Evolutionary conservation across 2,329 filamentous ascomycete species (phyloP).

Genomic region (Pseudogymnoascus sp.): DNA sequence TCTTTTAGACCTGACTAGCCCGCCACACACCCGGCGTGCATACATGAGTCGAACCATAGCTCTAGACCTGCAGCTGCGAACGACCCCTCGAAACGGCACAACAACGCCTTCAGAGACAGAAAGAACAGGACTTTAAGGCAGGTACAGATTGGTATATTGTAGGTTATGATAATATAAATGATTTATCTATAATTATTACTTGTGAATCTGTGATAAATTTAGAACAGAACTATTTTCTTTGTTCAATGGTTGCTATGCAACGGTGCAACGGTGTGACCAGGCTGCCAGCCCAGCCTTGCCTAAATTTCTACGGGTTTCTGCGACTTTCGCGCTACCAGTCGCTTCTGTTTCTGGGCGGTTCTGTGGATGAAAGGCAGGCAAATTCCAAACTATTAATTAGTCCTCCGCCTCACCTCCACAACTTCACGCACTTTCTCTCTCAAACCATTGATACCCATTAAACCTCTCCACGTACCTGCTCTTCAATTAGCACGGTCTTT

Average conservation of each 20-base stretch:
- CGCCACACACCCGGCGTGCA: not conserved
- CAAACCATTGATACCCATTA: conserved; percentile 11
- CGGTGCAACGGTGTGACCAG: not conserved
- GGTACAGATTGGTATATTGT: not conserved
- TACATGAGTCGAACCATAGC: not conserved
- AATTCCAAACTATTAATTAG: conserved; percentile 12
- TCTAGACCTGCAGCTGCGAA: not conserved
- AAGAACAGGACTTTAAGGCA: not conserved
- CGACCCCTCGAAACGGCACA: not conserved
- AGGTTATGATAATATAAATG: not conserved
- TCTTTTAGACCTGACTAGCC: not conserved
- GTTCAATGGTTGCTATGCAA: conserved; percentile 6
- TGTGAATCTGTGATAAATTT: not conserved
- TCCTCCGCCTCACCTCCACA: conserved; percentile 9
- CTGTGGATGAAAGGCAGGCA: conserved; percentile 5
- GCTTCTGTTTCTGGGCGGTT: conserved; percentile 11
- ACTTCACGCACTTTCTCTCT: conserved; percentile 7
- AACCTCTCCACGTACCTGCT: conserved; percentile 5
- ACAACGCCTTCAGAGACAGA: not conserved
- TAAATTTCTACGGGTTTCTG: conserved; percentile 11
- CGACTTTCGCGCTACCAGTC: conserved; percentile 11
- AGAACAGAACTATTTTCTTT: not conserved
- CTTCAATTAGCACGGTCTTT: conserved; percentile 9
- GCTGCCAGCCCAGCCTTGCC: conserved; percentile 7
- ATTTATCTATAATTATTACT: not conserved